Percentiles rank a stretch among this genome's conserved stretches.
phyloP scores from a whole-genome alignment of 2,329 filamentous ascomycete species.

The Gyromitra esculenta region DNA sequence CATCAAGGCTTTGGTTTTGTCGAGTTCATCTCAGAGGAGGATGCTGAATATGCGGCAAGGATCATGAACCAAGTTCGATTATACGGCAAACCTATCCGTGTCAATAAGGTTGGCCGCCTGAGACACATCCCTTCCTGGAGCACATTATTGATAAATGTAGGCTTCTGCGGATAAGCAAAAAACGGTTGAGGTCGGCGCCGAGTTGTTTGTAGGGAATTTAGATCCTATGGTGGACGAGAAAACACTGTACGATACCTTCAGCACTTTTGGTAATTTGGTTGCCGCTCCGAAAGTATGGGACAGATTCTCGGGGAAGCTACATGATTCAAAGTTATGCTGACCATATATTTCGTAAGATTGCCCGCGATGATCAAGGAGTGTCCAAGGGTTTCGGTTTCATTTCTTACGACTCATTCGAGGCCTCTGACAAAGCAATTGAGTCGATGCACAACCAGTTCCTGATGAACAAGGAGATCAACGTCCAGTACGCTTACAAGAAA shows the following conservation, averaged over 20 bases:
- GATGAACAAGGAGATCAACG: constrained; percentile 94
- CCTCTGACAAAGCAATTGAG: constrained; percentile 86
- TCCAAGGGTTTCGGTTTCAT: constrained; percentile 98
- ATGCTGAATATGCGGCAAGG: constrained; percentile 94
- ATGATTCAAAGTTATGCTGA: constrained; percentile 52
- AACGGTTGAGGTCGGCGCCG: constrained; percentile 89
- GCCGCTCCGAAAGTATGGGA: constrained; percentile 79
- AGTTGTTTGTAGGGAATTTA: constrained; percentile 95
- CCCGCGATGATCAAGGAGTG: constrained; percentile 85
- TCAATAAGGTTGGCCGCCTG: constrained; percentile 77
- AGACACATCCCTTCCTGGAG: background rate
- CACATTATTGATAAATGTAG: constrained; percentile 55
- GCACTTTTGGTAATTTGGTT: constrained; percentile 86
- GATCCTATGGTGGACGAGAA: constrained; percentile 96
- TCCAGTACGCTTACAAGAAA: constrained; percentile 99
- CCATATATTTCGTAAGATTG: constrained; percentile 64
- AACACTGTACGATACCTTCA: constrained; percentile 93
- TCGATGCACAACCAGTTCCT: constrained; percentile 97
- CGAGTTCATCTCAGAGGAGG: constrained; percentile 93
- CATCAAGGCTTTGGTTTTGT: constrained; percentile 99
- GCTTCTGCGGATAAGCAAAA: constrained; percentile 92
- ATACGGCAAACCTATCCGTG: constrained; percentile 91
- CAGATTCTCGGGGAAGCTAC: background rate
- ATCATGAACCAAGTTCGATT: constrained; percentile 96
- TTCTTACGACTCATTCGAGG: constrained; percentile 90